Base-by-base conservation (phyloP, 2,329 filamentous ascomycete species). In the Leptosphaerulina australis region DNA sequence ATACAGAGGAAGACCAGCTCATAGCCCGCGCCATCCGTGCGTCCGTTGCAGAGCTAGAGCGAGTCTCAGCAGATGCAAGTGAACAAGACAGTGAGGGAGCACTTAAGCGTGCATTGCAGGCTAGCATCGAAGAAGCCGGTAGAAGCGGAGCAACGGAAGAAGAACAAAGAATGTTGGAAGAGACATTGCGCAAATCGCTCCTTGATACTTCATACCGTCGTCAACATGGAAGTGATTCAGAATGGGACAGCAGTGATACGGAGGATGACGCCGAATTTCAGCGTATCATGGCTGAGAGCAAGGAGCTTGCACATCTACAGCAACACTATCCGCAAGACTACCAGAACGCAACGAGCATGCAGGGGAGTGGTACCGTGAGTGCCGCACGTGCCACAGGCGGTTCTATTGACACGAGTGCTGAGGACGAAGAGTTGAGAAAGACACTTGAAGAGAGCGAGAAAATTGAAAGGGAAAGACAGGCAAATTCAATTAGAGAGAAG, bases 11-110 rank as follows among this genome's bases (percentile, higher is more conserved):
- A 68, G 90, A 94, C 63, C 80, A 79, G 17, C 77, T 82, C 50
- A 80, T 95, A 37, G 90, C 91, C 66, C 79, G 83, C 15, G 89
- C 89, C 1, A 88, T 95, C 40, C 80, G 88, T 11, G 85, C 88
- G 4, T 90, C 87, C 55, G 78, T 94, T 12, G 76, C 75, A 11
- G 85, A 88, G 59, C 69, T 85, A 7, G 74, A 81, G 47, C 60
- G 65, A 12, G 62, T 60, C 4, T 63, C 66, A 12, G 61, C 63
- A 7, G 62, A 66, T 6, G 61, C 72, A 14, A 67, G 55, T 2
- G 65, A 67, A n/a, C 68, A 74, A 36, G 72, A 76, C 31, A 74
- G 79, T 14, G 72, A 80, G 40, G 73, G 78, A 48, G 73, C 74
- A 4, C 66, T 83, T 4, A 69, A 77, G 17, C 75, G 76, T 24